These are phyloP conservation scores for Pestalotiopsis sp. DNA, from an alignment of 2,329 filamentous ascomycete genomes.

Conservation along the genomic window DNA sequence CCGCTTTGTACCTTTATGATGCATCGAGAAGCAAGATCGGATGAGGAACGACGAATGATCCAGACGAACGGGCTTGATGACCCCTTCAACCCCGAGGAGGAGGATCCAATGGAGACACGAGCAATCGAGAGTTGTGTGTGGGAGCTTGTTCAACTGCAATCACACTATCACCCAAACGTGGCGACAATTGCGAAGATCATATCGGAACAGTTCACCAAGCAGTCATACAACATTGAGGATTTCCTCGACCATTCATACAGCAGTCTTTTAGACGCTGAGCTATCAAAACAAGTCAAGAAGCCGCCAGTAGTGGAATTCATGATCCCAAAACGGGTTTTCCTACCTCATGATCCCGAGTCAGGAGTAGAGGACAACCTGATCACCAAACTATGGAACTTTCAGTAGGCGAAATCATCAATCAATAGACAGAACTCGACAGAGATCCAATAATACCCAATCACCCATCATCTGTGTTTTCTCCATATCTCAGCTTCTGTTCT, in stretches of 20 bases:
- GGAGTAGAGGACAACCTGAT: conserved; percentile 56
- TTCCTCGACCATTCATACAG: conserved; percentile 94
- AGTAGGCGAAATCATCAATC: conserved; percentile 21
- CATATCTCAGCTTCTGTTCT: neutral
- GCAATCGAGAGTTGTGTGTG: conserved; percentile 94
- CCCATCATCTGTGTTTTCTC: neutral
- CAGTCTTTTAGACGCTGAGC: conserved; percentile 80
- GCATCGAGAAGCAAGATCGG: conserved; percentile 70
- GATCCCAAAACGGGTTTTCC: conserved; percentile 84
- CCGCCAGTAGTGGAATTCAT: conserved; percentile 88
- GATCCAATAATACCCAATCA: neutral
- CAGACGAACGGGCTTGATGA: conserved; percentile 67
- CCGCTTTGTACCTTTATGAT: conserved; percentile 95
- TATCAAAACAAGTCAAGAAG: conserved; percentile 83
- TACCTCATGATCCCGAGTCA: conserved; percentile 50
- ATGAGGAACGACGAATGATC: conserved; percentile 59
- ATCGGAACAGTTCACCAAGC: conserved; percentile 96
- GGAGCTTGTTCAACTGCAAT: conserved; percentile 90
- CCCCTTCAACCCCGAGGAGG: conserved; percentile 74
- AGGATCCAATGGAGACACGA: conserved; percentile 80
- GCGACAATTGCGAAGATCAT: conserved; percentile 92
- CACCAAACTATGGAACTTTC: conserved; percentile 65
- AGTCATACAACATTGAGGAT: conserved; percentile 92
- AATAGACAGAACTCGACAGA: neutral
- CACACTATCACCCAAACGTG: conserved; percentile 96